These are phyloP conservation scores for Tuber microsphaerosporum DNA, from an alignment of 495 filamentous ascomycete species.

Conservation along the genomic window DNA sequence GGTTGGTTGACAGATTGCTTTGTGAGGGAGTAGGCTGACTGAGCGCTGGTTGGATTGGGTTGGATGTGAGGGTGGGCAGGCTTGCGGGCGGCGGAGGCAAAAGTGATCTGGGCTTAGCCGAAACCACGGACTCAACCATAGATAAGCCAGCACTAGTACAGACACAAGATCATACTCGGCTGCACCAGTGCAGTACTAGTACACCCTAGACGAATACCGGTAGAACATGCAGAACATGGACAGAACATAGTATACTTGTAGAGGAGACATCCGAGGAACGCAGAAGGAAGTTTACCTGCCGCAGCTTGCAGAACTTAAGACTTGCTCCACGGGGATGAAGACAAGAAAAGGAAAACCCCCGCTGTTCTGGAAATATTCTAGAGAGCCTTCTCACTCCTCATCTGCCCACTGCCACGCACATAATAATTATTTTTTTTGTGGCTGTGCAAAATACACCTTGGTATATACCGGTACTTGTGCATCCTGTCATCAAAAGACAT, in stretches of 20 bases:
- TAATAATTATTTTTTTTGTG: background rate
- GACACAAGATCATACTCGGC: too few species aligned
- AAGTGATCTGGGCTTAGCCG: background rate
- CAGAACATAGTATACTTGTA: background rate
- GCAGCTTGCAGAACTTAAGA: background rate
- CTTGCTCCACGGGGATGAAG: background rate
- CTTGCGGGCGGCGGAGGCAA: background rate
- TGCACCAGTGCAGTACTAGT: too few species aligned
- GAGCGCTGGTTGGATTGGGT: background rate
- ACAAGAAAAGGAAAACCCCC: background rate
- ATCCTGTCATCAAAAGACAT: background rate
- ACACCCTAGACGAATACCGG: too few species aligned
- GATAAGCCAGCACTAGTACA: background rate
- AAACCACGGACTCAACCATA: background rate
- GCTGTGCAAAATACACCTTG: background rate
- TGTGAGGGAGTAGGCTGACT: background rate
- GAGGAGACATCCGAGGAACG: background rate
- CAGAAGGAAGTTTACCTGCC: background rate
- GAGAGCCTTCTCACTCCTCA: background rate
- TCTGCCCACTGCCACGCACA: background rate
- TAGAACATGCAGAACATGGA: background rate
- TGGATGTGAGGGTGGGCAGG: background rate
- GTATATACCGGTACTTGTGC: background rate
- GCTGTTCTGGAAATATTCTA: background rate
- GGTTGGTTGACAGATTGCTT: background rate